A percentile compares a stretch with the other conserved stretches of the same genome.
phyloP scores from a whole-genome alignment of 2,329 filamentous ascomycete species.

The Colletotrichum sp. region DNA sequence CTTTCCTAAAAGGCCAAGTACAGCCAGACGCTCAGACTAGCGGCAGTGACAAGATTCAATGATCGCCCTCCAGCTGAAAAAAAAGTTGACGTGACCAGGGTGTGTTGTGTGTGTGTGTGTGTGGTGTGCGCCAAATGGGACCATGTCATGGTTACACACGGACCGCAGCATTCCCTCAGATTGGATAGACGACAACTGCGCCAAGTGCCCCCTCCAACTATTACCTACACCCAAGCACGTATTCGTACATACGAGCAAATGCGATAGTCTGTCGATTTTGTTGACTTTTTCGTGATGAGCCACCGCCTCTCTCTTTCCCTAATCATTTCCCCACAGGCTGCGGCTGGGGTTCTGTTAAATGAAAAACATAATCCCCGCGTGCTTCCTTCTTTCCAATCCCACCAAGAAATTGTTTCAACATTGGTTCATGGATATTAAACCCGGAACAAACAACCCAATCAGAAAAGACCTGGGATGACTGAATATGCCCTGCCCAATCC shows the following conservation, averaged over 20 bases:
- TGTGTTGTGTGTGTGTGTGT: background rate
- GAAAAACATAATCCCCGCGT: background rate
- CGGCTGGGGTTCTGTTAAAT: background rate
- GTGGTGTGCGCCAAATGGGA: background rate
- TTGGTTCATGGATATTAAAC: background rate
- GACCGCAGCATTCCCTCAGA: background rate
- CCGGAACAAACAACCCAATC: background rate
- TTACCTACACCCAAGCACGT: background rate
- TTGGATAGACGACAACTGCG: background rate
- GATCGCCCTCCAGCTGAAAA: background rate
- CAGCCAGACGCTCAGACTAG: background rate
- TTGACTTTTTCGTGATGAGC: background rate
- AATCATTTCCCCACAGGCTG: background rate
- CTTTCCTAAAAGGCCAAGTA: background rate
- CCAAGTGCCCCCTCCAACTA: background rate
- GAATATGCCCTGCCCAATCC: constrained; percentile 4
- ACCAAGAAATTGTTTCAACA: background rate
- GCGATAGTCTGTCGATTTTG: constrained; percentile 1
- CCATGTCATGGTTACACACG: background rate
- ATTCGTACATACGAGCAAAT: background rate
- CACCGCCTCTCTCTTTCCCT: constrained; percentile 1
- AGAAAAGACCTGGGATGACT: background rate
- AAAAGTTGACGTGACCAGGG: background rate
- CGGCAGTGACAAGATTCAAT: background rate
- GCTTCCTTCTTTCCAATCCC: background rate